These are phyloP conservation scores for Sphagnum contortum DNA, from an alignment of 225 moss, liverwort and hornwort species.

Conservation along the genomic window DNA sequence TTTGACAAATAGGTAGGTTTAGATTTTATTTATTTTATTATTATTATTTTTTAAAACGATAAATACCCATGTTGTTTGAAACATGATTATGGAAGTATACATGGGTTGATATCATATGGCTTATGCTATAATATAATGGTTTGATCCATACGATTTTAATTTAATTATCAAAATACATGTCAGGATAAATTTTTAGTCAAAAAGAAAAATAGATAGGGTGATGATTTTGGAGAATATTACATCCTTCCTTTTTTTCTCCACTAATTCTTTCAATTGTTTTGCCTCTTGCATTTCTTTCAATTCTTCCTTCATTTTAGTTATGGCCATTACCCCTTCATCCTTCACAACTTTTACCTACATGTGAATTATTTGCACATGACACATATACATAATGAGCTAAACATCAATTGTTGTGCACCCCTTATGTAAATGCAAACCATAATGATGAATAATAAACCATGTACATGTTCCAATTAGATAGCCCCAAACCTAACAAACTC, in stretches of 20 bases:
- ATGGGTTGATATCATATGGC: too few relatives aligned
- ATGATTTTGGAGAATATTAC: slow-evolving; percentile 6
- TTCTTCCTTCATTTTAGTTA: slow-evolving; percentile 34
- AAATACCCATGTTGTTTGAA: not conserved
- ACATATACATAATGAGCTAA: not conserved
- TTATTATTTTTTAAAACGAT: not conserved
- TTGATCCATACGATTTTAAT: too few relatives aligned
- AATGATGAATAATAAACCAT: too few relatives aligned
- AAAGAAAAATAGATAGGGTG: too few relatives aligned
- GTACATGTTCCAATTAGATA: too few relatives aligned
- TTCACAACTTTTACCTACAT: slow-evolving; percentile 30
- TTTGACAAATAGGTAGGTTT: too few relatives aligned
- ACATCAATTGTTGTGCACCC: not conserved
- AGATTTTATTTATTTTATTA: too few relatives aligned
- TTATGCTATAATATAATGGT: too few relatives aligned
- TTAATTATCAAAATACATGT: too few relatives aligned
- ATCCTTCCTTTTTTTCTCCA: slow-evolving; percentile 8
- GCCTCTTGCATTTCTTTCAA: slow-evolving; percentile 18
- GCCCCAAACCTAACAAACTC: too few relatives aligned
- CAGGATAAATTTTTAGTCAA: too few relatives aligned
- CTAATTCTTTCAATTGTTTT: not conserved
- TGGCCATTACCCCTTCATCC: slow-evolving; percentile 33
- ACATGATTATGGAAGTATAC: not conserved
- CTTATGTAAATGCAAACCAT: not conserved
- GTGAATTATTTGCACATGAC: too few relatives aligned